Percentiles rank a stretch among this genome's conserved stretches.
Conservation (phyloP, 352 stramenopile genomes). For the Globisporangium carolinianum region DNA sequence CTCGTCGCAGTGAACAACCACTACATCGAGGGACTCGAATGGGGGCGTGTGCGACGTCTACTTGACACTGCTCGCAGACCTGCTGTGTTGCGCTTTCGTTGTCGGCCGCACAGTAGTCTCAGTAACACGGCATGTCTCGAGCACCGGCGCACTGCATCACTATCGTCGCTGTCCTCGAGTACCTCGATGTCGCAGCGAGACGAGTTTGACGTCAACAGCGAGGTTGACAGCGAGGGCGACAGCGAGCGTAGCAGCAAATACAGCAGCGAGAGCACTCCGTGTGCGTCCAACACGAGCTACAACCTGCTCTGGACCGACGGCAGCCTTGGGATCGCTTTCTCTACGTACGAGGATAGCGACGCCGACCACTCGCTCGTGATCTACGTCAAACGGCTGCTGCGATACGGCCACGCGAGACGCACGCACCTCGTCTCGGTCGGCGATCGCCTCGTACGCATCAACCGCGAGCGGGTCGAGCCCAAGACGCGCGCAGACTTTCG, state of each 20-base stretch:
- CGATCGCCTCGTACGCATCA: constrained; percentile 34
- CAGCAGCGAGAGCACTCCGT: neutral
- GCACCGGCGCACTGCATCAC: constrained; percentile 6
- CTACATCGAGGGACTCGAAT: constrained; percentile 17
- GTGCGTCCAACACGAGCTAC: constrained; percentile 17
- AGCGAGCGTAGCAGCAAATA: constrained; percentile 6
- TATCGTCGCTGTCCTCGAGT: neutral
- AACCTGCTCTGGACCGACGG: constrained; percentile 33
- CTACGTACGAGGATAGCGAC: constrained; percentile 30
- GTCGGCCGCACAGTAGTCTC: neutral
- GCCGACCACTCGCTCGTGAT: constrained; percentile 22
- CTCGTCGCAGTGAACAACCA: constrained; percentile 33
- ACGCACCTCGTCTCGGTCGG: constrained; percentile 29
- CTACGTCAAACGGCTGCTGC: constrained; percentile 33
- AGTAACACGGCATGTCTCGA: constrained; percentile 4
- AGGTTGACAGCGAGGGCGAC: constrained; percentile 4
- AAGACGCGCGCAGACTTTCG: constrained; percentile 23
- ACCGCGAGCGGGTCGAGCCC: constrained; percentile 21
- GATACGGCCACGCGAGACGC: constrained; percentile 19
- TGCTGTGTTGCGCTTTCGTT: constrained; percentile 26
- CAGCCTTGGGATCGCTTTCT: constrained; percentile 36
- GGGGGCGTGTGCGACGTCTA: constrained; percentile 21
- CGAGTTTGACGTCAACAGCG: neutral
- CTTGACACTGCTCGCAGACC: constrained; percentile 26
- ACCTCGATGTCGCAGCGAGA: neutral